These are phyloP conservation scores for Hymenoscyphus occultus DNA, from an alignment of 2,329 filamentous ascomycete genomes.

Conservation along the genomic window DNA sequence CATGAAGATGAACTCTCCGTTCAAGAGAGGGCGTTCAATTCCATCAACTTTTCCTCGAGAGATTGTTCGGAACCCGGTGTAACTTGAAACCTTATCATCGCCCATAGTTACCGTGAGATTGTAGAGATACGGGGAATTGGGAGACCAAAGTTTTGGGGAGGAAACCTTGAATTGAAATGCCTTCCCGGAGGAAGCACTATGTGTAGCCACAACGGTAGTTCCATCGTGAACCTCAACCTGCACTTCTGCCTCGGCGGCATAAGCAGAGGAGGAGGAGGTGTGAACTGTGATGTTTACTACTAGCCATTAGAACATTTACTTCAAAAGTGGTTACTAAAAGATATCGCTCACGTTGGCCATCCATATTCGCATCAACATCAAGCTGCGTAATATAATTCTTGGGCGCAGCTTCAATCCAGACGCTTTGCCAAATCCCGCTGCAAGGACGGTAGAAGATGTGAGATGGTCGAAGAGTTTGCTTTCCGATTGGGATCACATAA, in stretches of 20 bases:
- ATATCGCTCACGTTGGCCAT: constrained; percentile 46
- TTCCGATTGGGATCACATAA: constrained; percentile 62
- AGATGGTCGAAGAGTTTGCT: constrained; percentile 49
- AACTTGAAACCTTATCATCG: constrained; percentile 56
- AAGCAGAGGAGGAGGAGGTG: constrained; percentile 38
- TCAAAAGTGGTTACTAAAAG: constrained; percentile 35
- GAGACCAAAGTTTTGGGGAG: constrained; percentile 61
- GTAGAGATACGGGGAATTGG: constrained; percentile 60
- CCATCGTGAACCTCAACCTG: constrained; percentile 13
- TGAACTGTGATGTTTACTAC: constrained; percentile 52
- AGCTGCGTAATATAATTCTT: constrained; percentile 48
- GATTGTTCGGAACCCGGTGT: constrained; percentile 67
- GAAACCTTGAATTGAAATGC: constrained; percentile 54
- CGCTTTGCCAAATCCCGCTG: constrained; percentile 71
- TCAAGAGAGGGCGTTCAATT: constrained; percentile 45
- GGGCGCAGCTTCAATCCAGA: constrained; percentile 67
- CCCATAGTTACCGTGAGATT: constrained; percentile 56
- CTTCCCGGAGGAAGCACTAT: constrained; percentile 45
- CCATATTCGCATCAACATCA: constrained; percentile 47
- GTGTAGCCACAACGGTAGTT: constrained; percentile 29
- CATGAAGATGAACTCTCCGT: constrained; percentile 65
- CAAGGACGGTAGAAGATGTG: constrained; percentile 71
- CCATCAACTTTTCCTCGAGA: constrained; percentile 53
- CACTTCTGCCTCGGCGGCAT: constrained; percentile 31
- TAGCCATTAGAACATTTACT: too few species aligned